These are phyloP conservation scores for Rubus idaeus DNA, from an alignment of 306 rosid species.

Conservation along the genomic window DNA sequence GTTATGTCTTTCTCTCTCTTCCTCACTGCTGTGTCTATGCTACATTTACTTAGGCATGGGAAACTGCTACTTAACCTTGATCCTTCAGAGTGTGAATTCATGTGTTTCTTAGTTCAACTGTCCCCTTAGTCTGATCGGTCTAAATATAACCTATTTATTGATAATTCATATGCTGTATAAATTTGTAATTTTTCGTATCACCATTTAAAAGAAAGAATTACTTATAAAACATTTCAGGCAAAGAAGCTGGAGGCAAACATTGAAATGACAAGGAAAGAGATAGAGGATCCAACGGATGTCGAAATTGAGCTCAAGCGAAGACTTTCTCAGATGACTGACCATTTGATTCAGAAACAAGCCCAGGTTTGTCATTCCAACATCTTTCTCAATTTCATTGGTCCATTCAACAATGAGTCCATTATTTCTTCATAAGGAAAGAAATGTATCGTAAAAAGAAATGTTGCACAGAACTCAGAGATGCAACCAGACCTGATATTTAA, in stretches of 20 bases:
- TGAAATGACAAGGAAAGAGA: conserved; percentile 77
- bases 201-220: conserved; percentile 7
- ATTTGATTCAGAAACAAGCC: conserved; percentile 92
- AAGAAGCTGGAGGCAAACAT: conserved; percentile 69
- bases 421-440: not conserved
- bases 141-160: not conserved
- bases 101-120: not conserved
- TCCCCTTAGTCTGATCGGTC: not conserved
- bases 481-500: not conserved
- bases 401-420: not conserved
- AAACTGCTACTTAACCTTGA: not conserved
- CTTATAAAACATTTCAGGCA: conserved; percentile 50
- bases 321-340: conserved; percentile 93
- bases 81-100: not conserved
- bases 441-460: not conserved
- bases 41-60: not conserved
- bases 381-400: conserved; percentile 8
- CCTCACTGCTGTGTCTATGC: not conserved
- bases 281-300: conserved; percentile 88
- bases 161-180: not conserved
- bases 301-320: conserved; percentile 87
- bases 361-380: conserved; percentile 56
- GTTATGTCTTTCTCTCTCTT: not conserved
- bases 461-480: not conserved
- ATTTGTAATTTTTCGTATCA: conserved; percentile 3